These are phyloP conservation scores for Helminthosporium solani DNA, from an alignment of 2,329 filamentous ascomycete species.

Conservation along the genomic window DNA sequence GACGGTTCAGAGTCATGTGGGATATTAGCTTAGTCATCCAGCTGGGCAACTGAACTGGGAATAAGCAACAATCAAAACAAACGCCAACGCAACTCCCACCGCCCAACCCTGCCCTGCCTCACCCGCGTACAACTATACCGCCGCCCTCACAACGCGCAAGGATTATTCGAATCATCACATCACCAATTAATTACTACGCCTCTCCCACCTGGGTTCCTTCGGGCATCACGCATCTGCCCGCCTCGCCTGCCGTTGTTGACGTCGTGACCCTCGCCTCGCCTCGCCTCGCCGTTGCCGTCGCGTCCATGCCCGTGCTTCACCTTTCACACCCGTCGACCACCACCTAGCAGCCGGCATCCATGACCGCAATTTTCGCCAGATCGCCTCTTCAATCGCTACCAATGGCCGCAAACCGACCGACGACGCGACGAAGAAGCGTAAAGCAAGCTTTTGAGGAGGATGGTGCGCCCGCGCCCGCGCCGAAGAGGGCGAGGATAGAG, in stretches of 20 bases:
- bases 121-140: slow-evolving; percentile 26
- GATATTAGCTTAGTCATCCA: background rate
- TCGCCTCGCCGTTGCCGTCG: slow-evolving; percentile 16
- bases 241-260: background rate
- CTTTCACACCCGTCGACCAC: slow-evolving; percentile 22
- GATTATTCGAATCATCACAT: slow-evolving; percentile 36
- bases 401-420: slow-evolving; percentile 49
- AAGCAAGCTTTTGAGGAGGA: slow-evolving; percentile 48
- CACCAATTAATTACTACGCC: slow-evolving; percentile 30
- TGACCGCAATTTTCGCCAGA: slow-evolving; percentile 39
- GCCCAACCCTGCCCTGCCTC: slow-evolving; percentile 19
- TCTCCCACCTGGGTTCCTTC: no score
- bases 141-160: slow-evolving; percentile 22
- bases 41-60: background rate
- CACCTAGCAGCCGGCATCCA: slow-evolving; percentile 34
- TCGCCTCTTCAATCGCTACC: slow-evolving; percentile 49
- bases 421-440: slow-evolving; percentile 50
- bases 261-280: background rate
- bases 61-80: background rate
- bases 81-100: background rate
- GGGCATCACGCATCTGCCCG: background rate
- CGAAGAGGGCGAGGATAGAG: slow-evolving; percentile 47
- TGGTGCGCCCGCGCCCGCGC: slow-evolving; percentile 39
- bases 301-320: slow-evolving; percentile 42
- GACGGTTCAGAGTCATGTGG: slow-evolving; percentile 16